Conservation (phyloP, 2,329 filamentous ascomycete genomes). For the Hypocreales sp. region DNA sequence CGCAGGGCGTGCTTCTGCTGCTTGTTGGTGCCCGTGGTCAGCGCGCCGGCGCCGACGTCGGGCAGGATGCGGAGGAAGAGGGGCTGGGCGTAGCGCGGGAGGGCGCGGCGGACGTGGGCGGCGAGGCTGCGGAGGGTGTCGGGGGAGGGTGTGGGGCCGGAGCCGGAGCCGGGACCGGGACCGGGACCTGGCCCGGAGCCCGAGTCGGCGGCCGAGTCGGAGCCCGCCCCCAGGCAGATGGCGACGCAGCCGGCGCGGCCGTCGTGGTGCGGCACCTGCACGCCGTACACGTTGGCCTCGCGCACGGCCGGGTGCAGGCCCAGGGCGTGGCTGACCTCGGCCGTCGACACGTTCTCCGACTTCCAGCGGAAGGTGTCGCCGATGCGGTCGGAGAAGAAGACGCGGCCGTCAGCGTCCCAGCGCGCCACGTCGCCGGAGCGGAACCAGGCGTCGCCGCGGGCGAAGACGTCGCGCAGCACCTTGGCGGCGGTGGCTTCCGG, state of each 20-base stretch:
- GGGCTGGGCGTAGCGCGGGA: constrained; percentile 65
- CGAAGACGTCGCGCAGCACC: constrained; percentile 57
- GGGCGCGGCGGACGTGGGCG: no score
- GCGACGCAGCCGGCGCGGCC: constrained; percentile 73
- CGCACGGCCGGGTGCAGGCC: constrained; percentile 49
- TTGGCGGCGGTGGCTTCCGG: constrained; percentile 55
- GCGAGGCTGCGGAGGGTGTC: constrained; percentile 35
- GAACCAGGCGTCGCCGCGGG: constrained; percentile 68
- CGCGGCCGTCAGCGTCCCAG: constrained; percentile 53
- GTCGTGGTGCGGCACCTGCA: constrained; percentile 65
- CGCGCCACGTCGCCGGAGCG: constrained; percentile 69
- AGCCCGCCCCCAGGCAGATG: constrained; percentile 38
- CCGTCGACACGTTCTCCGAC: constrained; percentile 69
- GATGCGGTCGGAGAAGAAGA: constrained; percentile 70
- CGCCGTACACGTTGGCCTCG: constrained; percentile 80
- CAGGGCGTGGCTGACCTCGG: constrained; percentile 64
- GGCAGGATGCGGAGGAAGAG: constrained; percentile 57
- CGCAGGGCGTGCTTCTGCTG: constrained; percentile 66
- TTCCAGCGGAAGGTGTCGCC: constrained; percentile 73
- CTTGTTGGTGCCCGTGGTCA: constrained; percentile 74
- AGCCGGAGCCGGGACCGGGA: no score
- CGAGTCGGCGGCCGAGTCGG: no score
- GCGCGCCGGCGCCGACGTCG: constrained; percentile 35
- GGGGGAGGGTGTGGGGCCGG: no score
- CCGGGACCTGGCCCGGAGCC: no score